Evolutionary conservation across 768 basidiomycete species (phyloP).

Genomic region (Suillus brevipes): DNA sequence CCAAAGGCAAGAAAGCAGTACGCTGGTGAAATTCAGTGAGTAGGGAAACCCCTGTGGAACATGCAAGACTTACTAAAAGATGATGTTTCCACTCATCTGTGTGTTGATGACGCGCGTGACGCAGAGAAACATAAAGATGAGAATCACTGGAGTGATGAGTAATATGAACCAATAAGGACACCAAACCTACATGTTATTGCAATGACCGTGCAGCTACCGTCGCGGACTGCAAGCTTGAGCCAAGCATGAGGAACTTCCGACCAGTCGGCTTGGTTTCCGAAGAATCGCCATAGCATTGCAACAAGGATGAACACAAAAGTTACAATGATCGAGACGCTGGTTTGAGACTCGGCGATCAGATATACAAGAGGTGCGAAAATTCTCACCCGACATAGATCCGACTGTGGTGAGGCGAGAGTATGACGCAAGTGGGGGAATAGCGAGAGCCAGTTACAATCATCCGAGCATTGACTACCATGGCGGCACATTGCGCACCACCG

Average conservation of each 20-base stretch:
- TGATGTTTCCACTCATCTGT: slow-evolving; percentile 20
- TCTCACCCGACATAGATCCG: slow-evolving; percentile 22
- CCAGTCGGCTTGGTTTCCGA: not conserved
- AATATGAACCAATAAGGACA: not conserved
- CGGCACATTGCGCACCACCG: slow-evolving; percentile 10
- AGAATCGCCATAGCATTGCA: slow-evolving; percentile 22
- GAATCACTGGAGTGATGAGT: slow-evolving; percentile 11
- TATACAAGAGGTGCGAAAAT: not conserved
- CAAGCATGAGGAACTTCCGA: not conserved
- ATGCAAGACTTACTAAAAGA: slow-evolving; percentile 20
- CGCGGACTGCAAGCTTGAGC: slow-evolving; percentile 9
- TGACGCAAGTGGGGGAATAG: slow-evolving; percentile 19
- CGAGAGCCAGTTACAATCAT: slow-evolving; percentile 11
- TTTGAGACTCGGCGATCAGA: not conserved
- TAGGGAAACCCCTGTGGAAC: not conserved
- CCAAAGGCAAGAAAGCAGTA: not conserved
- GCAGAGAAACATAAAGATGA: slow-evolving; percentile 23
- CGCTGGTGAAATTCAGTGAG: not conserved
- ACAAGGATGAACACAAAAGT: slow-evolving; percentile 15
- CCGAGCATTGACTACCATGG: slow-evolving; percentile 21
- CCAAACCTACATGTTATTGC: slow-evolving; percentile 17
- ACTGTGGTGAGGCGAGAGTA: slow-evolving; percentile 14
- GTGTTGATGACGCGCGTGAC: slow-evolving; percentile 13
- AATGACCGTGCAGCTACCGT: slow-evolving; percentile 13
- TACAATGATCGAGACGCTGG: slow-evolving; percentile 21